Percentiles rank a stretch among this genome's conserved stretches.
Conservation (phyloP, 2,329 filamentous ascomycete species). For the Claviceps fusiformis region DNA sequence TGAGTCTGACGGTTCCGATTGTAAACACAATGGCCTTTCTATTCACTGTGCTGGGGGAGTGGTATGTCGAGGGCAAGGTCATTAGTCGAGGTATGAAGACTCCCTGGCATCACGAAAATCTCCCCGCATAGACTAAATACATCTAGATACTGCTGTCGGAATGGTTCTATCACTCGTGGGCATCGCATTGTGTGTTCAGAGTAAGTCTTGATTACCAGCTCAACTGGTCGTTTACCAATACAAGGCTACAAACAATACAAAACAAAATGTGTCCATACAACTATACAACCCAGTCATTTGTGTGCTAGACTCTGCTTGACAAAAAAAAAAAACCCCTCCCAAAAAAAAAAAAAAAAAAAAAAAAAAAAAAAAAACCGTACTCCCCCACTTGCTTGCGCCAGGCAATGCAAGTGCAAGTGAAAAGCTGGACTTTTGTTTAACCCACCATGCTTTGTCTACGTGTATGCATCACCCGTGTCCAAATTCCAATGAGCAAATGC, state of each 20-base stretch:
- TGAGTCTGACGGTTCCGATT: conserved; percentile 88
- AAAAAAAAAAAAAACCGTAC: neutral
- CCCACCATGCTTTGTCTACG: conserved; percentile 1
- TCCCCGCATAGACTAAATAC: conserved; percentile 1
- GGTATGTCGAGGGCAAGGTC: conserved; percentile 85
- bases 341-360: neutral
- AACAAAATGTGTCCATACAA: neutral
- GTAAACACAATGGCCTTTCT: conserved; percentile 89
- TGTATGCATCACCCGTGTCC: neutral
- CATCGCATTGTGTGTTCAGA: conserved; percentile 72
- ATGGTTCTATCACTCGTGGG: conserved; percentile 68
- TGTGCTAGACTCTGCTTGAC: neutral
- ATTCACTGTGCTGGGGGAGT: conserved; percentile 91
- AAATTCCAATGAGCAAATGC: neutral
- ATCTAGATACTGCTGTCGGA: conserved; percentile 64
- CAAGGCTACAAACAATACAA: neutral
- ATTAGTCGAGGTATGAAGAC: conserved; percentile 55
- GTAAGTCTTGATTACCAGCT: conserved; percentile 28
- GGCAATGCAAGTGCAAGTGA: conserved; percentile 1
- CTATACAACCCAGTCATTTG: neutral
- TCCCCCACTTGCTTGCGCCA: conserved; percentile 3
- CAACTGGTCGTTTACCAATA: neutral
- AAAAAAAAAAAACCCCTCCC: neutral
- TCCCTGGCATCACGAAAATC: neutral
- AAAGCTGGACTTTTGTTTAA: neutral